These are phyloP conservation scores for Monosporascus ibericus DNA, from an alignment of 2,329 filamentous ascomycete genomes.

Conservation along the genomic window DNA sequence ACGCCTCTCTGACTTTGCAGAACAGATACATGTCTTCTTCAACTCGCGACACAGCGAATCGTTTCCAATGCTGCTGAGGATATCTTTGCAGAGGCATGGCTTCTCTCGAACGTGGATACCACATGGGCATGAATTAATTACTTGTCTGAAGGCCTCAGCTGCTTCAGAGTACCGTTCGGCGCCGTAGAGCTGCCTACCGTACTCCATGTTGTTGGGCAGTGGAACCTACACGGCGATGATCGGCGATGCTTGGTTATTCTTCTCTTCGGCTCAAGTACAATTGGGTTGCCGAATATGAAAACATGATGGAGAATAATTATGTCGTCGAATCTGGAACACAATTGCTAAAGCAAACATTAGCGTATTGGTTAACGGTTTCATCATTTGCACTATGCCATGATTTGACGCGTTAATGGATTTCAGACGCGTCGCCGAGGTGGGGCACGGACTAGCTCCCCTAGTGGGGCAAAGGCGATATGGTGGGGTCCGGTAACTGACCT, in stretches of 20 bases:
- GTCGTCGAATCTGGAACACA: no score
- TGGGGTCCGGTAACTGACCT: no score
- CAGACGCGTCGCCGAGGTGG: neutral
- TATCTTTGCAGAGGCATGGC: constrained; percentile 12
- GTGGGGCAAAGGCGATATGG: no score
- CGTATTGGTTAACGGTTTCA: neutral
- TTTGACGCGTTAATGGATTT: neutral
- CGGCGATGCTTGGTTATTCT: no score
- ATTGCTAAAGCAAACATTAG: no score
- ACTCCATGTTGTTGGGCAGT: neutral
- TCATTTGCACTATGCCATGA: neutral
- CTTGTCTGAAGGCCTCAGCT: constrained; percentile 4
- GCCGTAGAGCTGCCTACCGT: neutral
- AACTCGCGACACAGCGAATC: constrained; percentile 14
- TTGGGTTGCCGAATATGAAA: no score
- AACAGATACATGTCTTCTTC: constrained; percentile 17
- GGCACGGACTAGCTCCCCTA: neutral
- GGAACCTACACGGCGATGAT: neutral
- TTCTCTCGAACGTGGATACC: constrained; percentile 8
- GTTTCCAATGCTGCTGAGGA: constrained; percentile 13
- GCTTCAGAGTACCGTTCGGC: neutral
- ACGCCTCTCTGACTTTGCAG: constrained; percentile 13
- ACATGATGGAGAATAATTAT: no score
- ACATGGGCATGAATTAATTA: constrained; percentile 15
- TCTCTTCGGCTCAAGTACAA: no score